Conservation (phyloP, 202 grass and related monocot species). For the Cymbopogon flexuosus region DNA sequence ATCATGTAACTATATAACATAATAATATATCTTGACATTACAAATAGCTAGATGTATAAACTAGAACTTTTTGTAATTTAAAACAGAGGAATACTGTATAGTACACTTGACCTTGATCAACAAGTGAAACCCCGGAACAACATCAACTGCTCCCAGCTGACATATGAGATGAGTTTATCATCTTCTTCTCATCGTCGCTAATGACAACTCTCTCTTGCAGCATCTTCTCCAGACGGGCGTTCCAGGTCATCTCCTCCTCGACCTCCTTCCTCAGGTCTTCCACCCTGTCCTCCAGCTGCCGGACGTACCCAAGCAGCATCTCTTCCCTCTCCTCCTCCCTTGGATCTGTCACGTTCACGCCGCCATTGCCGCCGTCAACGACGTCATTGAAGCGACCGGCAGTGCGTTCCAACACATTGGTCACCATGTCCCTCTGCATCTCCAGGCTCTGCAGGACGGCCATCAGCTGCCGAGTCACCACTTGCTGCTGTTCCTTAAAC, state of each 20-base stretch:
- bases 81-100: no score
- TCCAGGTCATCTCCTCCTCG: slow-evolving; percentile 50
- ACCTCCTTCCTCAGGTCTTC: slow-evolving; percentile 52
- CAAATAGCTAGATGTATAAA: no score
- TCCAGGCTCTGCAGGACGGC: slow-evolving; percentile 63
- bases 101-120: background rate
- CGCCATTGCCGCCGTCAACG: background rate
- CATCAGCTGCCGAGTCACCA: slow-evolving; percentile 57
- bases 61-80: no score
- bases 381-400: background rate
- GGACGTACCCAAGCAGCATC: slow-evolving; percentile 52
- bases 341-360: background rate
- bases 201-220: slow-evolving; percentile 19
- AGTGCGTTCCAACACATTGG: slow-evolving; percentile 43
- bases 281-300: slow-evolving; percentile 48
- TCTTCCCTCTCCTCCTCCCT: slow-evolving; percentile 32
- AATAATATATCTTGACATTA: no score
- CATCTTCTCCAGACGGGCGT: slow-evolving; percentile 39
- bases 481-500: slow-evolving; percentile 16
- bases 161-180: background rate
- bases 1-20: no score
- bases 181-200: background rate
- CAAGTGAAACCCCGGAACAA: background rate
- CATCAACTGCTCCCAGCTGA: background rate
- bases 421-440: slow-evolving; percentile 58